Percentiles rank a stretch among this genome's conserved stretches.
phyloP scores from a whole-genome alignment of 148 eudicot genomes.

The Vaccinium macrocarpon region DNA sequence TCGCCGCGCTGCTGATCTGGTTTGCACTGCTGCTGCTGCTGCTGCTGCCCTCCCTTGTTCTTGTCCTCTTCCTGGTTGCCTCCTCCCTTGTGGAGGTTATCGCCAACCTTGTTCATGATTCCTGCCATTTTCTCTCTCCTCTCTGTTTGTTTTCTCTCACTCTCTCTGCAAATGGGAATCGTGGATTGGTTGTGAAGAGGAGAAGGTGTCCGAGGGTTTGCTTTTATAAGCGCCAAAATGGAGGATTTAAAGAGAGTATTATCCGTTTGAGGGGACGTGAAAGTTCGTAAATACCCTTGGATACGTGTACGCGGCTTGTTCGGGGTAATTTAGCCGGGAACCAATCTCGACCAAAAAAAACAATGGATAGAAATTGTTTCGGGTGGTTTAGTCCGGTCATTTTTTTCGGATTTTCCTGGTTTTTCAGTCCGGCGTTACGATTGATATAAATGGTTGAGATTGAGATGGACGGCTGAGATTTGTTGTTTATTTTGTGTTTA shows the following conservation, averaged over 20 bases:
- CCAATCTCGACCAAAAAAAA: too few species aligned
- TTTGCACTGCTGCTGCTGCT: not conserved
- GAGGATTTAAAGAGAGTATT: not conserved
- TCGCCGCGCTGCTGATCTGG: not conserved
- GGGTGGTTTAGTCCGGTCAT: too few species aligned
- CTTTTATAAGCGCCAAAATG: not conserved
- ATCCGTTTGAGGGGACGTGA: not conserved
- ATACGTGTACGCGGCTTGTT: not conserved
- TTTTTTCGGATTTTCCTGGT: too few species aligned
- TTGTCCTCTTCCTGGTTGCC: constrained; percentile 9
- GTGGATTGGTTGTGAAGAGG: not conserved
- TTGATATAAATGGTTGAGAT: too few species aligned
- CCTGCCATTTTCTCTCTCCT: constrained; percentile 10
- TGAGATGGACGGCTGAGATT: too few species aligned
- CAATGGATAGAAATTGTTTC: not conserved
- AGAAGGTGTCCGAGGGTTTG: not conserved
- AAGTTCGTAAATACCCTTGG: not conserved
- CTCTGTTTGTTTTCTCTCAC: not conserved
- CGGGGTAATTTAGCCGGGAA: not conserved
- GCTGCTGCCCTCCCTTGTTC: not conserved
- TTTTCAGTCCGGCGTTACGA: too few species aligned
- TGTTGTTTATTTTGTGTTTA: too few species aligned
- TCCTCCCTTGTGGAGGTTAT: constrained; percentile 14
- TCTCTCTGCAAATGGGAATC: not conserved
- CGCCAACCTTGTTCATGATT: constrained; percentile 9